Conservation (phyloP, 129 eudicot species). For the Escallonia herrerae region DNA sequence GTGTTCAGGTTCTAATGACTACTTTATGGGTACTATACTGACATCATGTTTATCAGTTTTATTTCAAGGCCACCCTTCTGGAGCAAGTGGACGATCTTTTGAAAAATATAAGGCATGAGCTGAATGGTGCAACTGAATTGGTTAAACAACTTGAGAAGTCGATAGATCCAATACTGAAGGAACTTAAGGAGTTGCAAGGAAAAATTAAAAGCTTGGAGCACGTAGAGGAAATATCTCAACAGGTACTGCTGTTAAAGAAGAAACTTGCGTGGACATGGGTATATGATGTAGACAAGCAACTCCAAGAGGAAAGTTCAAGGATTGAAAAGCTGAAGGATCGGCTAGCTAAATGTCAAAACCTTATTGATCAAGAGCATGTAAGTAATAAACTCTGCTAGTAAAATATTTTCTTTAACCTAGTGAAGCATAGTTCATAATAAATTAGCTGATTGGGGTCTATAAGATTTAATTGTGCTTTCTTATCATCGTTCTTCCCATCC, state of each 20-base stretch:
- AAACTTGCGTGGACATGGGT: slow-evolving; percentile 92
- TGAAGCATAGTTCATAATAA: too few species aligned
- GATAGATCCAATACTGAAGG: slow-evolving; percentile 61
- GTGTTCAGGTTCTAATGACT: not conserved
- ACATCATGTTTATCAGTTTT: slow-evolving; percentile 49
- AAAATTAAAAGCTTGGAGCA: slow-evolving; percentile 82
- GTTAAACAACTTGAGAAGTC: slow-evolving; percentile 63
- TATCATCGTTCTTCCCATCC: too few species aligned
- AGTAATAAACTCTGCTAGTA: slow-evolving; percentile 19
- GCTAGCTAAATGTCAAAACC: slow-evolving; percentile 52
- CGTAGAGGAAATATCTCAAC: slow-evolving; percentile 72
- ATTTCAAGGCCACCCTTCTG: slow-evolving; percentile 93
- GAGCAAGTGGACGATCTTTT: slow-evolving; percentile 80
- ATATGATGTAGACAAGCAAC: slow-evolving; percentile 55
- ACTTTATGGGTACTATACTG: not conserved
- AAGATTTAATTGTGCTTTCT: too few species aligned
- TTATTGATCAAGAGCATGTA: slow-evolving; percentile 59
- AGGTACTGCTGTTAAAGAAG: slow-evolving; percentile 50
- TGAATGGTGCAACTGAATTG: slow-evolving; percentile 50
- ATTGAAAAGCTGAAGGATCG: slow-evolving; percentile 57
- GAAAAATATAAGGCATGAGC: slow-evolving; percentile 45
- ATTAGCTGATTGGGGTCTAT: too few species aligned
- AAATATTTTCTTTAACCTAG: not conserved
- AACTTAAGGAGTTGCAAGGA: slow-evolving; percentile 71
- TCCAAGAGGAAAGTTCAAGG: slow-evolving; percentile 30